Evolutionary conservation across 495 filamentous ascomycete genomes (phyloP).

Genomic region (Elasticomyces elasticus): DNA sequence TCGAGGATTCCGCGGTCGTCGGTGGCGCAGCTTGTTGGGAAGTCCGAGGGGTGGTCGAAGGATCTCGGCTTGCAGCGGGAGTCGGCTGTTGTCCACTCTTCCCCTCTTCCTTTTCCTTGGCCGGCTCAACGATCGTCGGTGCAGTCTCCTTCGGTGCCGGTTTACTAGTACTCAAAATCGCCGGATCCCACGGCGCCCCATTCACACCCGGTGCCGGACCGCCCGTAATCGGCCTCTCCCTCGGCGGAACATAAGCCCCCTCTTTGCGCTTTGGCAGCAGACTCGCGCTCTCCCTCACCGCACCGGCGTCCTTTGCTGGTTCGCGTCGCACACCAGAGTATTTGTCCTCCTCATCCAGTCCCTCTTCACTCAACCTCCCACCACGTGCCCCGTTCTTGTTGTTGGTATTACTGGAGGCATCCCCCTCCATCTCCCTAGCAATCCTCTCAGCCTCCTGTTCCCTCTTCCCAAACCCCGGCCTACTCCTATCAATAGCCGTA

Average conservation of each 20-base stretch:
- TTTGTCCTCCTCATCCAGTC: slow-evolving; percentile 84
- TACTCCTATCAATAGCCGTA: slow-evolving; percentile 69
- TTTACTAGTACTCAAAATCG: slow-evolving; percentile 65
- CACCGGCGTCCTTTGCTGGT: too few species aligned
- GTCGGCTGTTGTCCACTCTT: too few species aligned
- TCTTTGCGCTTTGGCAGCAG: slow-evolving; percentile 55
- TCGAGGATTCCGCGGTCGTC: slow-evolving; percentile 44
- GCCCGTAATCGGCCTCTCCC: slow-evolving; percentile 64
- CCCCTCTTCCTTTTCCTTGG: too few species aligned
- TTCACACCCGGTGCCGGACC: slow-evolving; percentile 61
- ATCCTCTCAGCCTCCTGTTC: slow-evolving; percentile 69
- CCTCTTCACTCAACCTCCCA: too few species aligned
- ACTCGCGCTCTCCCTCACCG: too few species aligned
- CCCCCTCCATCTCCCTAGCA: slow-evolving; percentile 83
- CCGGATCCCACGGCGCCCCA: slow-evolving; percentile 66
- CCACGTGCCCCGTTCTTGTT: too few species aligned
- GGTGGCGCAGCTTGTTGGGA: too few species aligned
- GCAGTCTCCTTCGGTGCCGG: slow-evolving; percentile 40
- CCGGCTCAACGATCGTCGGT: neutral
- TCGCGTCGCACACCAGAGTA: slow-evolving; percentile 81
- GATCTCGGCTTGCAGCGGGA: neutral
- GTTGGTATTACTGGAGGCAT: too few species aligned
- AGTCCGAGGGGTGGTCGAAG: too few species aligned
- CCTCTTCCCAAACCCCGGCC: slow-evolving; percentile 69
- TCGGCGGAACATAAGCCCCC: slow-evolving; percentile 75